phyloP scores from a whole-genome alignment of 495 filamentous ascomycete genomes.

The Talaromyces wortmannii region DNA sequence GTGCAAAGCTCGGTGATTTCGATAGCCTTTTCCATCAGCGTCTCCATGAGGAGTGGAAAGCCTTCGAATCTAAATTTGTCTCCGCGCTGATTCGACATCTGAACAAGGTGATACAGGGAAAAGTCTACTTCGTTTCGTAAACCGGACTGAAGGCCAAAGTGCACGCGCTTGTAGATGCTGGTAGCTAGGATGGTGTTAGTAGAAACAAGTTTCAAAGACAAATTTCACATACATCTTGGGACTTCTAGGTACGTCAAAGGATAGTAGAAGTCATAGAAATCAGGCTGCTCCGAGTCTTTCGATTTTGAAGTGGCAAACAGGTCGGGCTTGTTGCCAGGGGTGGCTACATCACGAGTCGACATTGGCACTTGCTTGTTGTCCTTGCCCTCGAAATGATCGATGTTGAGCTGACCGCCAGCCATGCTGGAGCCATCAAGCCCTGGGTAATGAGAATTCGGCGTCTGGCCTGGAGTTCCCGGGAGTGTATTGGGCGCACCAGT shows the following conservation, averaged over 20 bases:
- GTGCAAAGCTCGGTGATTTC: conserved; percentile 70
- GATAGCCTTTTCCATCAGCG: conserved; percentile 75
- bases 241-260: conserved; percentile 33
- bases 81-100: conserved; percentile 88
- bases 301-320: conserved; percentile 20
- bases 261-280: conserved; percentile 39
- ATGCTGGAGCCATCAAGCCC: conserved; percentile 10
- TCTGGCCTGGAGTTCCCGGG: conserved; percentile 20
- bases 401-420: conserved; percentile 18
- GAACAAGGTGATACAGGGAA: conserved; percentile 85
- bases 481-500: background rate
- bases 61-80: conserved; percentile 94
- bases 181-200: conserved; percentile 19
- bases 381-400: conserved; percentile 33
- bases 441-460: conserved; percentile 12
- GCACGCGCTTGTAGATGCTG: conserved; percentile 80
- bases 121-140: conserved; percentile 80
- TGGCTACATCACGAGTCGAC: conserved; percentile 35
- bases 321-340: conserved; percentile 35
- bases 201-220: background rate
- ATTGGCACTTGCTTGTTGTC: conserved; percentile 30
- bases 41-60: conserved; percentile 84
- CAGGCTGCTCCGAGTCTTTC: conserved; percentile 26
- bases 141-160: conserved; percentile 70
- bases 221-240: conserved; percentile 26